Conservation (phyloP, 2,329 filamentous ascomycete genomes). For the Cladorrhinum sp. region DNA sequence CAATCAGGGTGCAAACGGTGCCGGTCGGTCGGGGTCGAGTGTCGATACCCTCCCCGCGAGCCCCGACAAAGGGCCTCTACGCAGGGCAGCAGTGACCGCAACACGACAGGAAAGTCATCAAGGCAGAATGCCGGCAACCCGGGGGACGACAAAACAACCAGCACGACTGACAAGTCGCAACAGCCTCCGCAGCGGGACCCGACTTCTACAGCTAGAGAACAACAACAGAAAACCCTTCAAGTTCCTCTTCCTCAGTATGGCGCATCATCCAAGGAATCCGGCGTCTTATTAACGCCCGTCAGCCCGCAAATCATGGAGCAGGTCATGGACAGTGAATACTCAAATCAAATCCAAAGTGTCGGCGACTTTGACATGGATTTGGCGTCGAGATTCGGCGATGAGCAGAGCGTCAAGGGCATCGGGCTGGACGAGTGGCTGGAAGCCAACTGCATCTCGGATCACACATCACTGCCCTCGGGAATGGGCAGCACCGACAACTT, state of each 20-base stretch:
- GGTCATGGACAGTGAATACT: neutral
- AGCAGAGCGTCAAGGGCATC: neutral
- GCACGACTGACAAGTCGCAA: neutral
- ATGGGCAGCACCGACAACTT: neutral
- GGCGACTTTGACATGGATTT: neutral
- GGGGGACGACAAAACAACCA: neutral
- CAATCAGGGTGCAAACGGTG: neutral
- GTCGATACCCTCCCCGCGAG: neutral
- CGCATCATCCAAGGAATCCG: neutral
- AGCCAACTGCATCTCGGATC: neutral
- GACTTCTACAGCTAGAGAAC: neutral
- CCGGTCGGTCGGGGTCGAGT: neutral
- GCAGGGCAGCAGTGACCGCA: neutral
- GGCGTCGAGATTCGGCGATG: neutral
- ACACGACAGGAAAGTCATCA: neutral
- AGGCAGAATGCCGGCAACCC: neutral
- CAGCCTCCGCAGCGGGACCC: neutral
- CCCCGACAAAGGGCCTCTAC: neutral
- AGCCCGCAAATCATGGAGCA: neutral
- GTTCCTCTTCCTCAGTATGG: neutral
- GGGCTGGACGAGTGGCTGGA: conserved; percentile 1
- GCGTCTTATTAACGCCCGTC: neutral
- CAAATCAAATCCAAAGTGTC: neutral
- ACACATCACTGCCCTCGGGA: neutral
- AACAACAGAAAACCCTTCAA: neutral